Percentiles rank a stretch among this genome's conserved stretches.
phyloP scores from a whole-genome alignment of 345 rosid genomes.

The Citrus inodora region DNA sequence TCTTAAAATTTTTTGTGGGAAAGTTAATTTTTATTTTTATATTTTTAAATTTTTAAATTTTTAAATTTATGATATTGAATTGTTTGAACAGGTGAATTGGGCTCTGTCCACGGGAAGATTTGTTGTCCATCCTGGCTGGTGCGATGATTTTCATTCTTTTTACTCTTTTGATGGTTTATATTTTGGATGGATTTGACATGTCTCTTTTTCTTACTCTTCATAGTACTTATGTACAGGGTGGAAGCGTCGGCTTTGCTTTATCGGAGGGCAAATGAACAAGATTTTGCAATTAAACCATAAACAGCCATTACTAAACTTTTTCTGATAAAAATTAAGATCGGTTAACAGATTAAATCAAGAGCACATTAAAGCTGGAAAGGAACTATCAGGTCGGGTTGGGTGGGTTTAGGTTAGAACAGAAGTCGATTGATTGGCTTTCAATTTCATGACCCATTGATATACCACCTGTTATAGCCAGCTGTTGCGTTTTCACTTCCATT shows the following conservation, averaged over 20 bases:
- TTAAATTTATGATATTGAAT: conserved; percentile 10
- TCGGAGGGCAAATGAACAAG: conserved; percentile 86
- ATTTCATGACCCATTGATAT: not conserved
- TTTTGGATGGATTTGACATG: not conserved
- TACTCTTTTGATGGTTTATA: not conserved
- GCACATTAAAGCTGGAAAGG: conserved; percentile 16
- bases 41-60: not conserved
- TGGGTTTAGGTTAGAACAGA: conserved; percentile 5
- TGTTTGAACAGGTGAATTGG: conserved; percentile 87
- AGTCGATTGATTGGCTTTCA: not conserved
- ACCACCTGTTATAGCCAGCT: conserved; percentile 18
- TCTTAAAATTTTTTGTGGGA: not conserved
- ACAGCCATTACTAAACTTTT: conserved; percentile 8
- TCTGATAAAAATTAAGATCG: conserved; percentile 30
- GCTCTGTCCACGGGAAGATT: conserved; percentile 68
- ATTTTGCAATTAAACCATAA: conserved; percentile 79
- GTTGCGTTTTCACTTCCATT: not conserved
- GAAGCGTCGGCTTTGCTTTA: conserved; percentile 98
- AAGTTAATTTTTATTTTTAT: not conserved
- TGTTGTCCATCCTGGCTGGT: conserved; percentile 98
- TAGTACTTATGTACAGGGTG: conserved; percentile 58
- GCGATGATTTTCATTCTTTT: conserved; percentile 22
- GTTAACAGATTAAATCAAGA: conserved; percentile 23
- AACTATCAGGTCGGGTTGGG: conserved; percentile 14
- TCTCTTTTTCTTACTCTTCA: not conserved